Base-by-base conservation (phyloP, 805 yeast genomes). In the Zygosaccharomyces kombuchaensis region DNA sequence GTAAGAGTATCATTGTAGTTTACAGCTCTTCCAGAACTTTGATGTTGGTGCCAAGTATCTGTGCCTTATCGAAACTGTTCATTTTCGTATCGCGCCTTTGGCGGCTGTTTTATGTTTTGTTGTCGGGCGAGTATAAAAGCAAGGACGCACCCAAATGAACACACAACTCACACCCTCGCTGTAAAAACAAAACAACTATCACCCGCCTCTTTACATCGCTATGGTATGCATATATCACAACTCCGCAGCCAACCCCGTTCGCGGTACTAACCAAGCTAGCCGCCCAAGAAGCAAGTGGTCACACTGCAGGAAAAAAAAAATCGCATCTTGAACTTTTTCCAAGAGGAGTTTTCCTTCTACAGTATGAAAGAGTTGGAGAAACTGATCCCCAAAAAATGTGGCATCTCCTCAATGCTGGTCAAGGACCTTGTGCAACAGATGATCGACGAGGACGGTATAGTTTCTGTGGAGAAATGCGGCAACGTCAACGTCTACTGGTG, bases 391-490 rank as follows among this genome's bases (percentile, higher is more conserved):
- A 75, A 74, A 42, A 63, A 63, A 38, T 60, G 57, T 34, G 80
- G 80, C 0, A 70, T 78, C 6, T 70, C 76, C n/a, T 56, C 78
- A 0, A 77, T 77, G 77, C 73, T 75, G 41, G 75, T 78, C 34
- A 78, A 79, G 53, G 80, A 75, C 8, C 50, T 78, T 1, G 52
- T 78, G 8, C 74, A 73, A 34, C 51, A 58, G 3, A 66, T 78
- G 46, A 55, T 76, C 8, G 81, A 77, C 50, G 84, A 78, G 43
- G 73, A 68, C 19, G 63, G 61, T 1, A 52, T 76, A 25, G 68
- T 78, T 6, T 70, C 69, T 36, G 68, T 70, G 32, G 80, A 76
- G 48, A 80, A 79, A 57, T 78, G 84, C 56, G 85, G 84, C 0
- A 65, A 67, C 10, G 67, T 74, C 10, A 75, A 74, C 43, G 62